phyloP scores from a whole-genome alignment of 2,329 filamentous ascomycete genomes.

The Fusarium sp. region DNA sequence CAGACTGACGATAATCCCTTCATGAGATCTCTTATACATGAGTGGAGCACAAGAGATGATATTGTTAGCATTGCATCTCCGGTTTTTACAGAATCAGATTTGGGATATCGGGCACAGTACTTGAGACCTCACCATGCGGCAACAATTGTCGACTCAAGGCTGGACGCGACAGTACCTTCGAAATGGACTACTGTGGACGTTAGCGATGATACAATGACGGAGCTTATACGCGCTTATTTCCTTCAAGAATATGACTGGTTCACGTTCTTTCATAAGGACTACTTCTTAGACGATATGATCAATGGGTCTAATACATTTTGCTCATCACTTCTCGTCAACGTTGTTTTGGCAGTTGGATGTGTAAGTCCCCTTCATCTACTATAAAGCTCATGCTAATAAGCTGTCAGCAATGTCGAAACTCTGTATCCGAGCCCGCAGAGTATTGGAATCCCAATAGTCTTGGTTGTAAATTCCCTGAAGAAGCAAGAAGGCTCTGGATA shows the following conservation, averaged over 20 bases:
- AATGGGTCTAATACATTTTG: background rate
- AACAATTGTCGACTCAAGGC: background rate
- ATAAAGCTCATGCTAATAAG: background rate
- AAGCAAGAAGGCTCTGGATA: slow-evolving; percentile 5
- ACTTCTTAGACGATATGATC: slow-evolving; percentile 17
- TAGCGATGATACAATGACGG: background rate
- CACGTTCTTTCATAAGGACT: slow-evolving; percentile 10
- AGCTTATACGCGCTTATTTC: background rate
- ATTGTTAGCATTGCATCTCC: background rate
- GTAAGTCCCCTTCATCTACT: background rate
- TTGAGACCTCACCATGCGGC: slow-evolving; percentile 18
- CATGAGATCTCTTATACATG: slow-evolving; percentile 8
- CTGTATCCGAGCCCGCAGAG: background rate
- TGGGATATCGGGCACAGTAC: background rate
- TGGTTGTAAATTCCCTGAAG: slow-evolving; percentile 3
- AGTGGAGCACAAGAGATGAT: slow-evolving; percentile 1
- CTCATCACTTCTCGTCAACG: slow-evolving; percentile 4
- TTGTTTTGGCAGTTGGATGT: slow-evolving; percentile 10
- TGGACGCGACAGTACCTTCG: background rate
- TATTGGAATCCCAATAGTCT: slow-evolving; percentile 9
- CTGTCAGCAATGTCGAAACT: slow-evolving; percentile 1
- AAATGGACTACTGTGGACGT: background rate
- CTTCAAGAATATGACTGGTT: slow-evolving; percentile 17
- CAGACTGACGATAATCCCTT: background rate
- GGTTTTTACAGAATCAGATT: rapidly evolving